Base-by-base conservation (phyloP, 108 stramenopile genomes). In the Discostella pseudostelligera region DNA sequence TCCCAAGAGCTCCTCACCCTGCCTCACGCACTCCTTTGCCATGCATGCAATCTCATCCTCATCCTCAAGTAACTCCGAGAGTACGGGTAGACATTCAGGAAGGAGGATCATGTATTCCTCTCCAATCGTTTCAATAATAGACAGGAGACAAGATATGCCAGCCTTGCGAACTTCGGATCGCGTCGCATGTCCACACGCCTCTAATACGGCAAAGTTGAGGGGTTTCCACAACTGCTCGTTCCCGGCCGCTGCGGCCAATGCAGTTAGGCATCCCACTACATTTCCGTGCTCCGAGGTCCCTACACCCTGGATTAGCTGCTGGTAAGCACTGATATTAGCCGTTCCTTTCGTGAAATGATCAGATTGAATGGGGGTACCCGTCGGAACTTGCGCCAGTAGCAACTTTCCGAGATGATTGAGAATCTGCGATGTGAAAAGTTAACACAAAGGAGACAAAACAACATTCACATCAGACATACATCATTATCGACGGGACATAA, bases 31-130 rank as follows among this genome's bases (percentile, higher is more conserved):
- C 22, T 92, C 94, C 61, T 76, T 80, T 7, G 94, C 90, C 73
- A 89, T 62, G 7, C 81, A 81, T 29, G 86, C 84, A 79, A 88
- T 80, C 32, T 87, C 84, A 80, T 90, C 90, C 39, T 92, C 62
- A 57, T 95, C 93, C 74, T 95, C 94, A 29, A 95, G 69, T 9
- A 90, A 69, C 62, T 95, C 94, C 4, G 89, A 90, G 11, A 95
- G 80, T n/a, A 88, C 75, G 17, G 94, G 94, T 21, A 95, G 61
- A 53, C 94, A 95, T 70, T 95, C 90, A 0, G 94, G 94, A 48
- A 95, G 84, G 9, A 95, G 68, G 2, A 92, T 88, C 94, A 95
- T 90, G 69, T 92, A 95, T 59, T 95, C 94, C 77, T 95, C 94
- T 1, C 94, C 94, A 16, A 95, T 82, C 4, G 88, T 81, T 56